Conservation (phyloP, 805 yeast species). For the Yarrowia keelungensis region DNA sequence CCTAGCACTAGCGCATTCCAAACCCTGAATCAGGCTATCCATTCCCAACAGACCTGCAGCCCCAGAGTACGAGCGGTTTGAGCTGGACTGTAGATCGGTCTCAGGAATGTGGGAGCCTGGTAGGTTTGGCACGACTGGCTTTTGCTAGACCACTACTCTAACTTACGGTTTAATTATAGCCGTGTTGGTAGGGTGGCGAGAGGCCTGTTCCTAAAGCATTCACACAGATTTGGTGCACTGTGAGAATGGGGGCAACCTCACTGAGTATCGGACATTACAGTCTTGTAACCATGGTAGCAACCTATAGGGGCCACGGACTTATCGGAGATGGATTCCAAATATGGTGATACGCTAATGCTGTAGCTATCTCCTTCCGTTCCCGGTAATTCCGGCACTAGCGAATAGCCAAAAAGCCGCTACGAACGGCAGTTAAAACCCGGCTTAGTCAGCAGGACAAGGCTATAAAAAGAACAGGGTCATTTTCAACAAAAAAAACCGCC, state of each 20-base stretch:
- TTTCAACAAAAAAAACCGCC: neutral
- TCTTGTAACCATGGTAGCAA: neutral
- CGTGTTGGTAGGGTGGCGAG: slow-evolving; percentile 3
- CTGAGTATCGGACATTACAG: neutral
- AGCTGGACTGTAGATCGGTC: neutral
- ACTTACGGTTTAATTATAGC: slow-evolving; percentile 28
- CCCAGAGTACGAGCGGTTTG: neutral
- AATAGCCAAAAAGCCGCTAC: neutral
- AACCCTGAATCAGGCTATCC: slow-evolving; percentile 19
- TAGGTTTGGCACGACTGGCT: too few species aligned
- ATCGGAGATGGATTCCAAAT: neutral
- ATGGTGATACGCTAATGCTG: neutral
- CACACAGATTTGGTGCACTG: neutral
- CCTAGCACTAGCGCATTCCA: neutral
- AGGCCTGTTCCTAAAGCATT: neutral
- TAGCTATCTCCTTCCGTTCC: neutral
- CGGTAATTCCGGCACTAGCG: neutral
- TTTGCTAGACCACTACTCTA: slow-evolving; percentile 2
- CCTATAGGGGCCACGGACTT: neutral
- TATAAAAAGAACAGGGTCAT: neutral
- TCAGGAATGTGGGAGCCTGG: slow-evolving; percentile 9
- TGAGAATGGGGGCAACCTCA: slow-evolving; percentile 17
- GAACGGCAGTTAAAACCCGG: neutral
- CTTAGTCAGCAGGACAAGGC: neutral
- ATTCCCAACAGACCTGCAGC: slow-evolving; percentile 8